A percentile compares a stretch with the other conserved stretches of the same genome.
Conservation (phyloP, 2,329 filamentous ascomycete genomes). For the Emergomyces africanus region DNA sequence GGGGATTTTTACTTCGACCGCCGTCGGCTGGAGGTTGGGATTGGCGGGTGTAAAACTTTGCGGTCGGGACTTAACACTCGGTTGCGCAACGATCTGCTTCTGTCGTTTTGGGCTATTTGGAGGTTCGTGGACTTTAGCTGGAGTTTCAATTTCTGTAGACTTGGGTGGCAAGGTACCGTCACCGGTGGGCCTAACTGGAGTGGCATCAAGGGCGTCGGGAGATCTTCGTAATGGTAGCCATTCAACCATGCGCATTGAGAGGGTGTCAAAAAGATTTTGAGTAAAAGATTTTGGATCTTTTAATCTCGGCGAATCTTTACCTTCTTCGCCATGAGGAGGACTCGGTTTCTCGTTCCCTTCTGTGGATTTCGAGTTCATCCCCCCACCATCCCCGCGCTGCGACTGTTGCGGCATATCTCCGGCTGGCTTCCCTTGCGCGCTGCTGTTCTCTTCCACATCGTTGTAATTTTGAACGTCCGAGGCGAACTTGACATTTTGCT, state of each 20-base stretch:
- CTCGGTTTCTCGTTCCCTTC: conserved; percentile 5
- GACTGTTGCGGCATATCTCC: not conserved
- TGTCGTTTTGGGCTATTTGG: conserved; percentile 2
- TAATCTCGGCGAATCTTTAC: conserved; percentile 7
- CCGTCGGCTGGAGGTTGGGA: conserved; percentile 16
- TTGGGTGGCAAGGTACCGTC: not conserved
- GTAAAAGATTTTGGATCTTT: conserved; percentile 51
- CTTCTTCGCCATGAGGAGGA: conserved; percentile 12
- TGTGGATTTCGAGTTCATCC: not conserved
- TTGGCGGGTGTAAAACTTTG: conserved; percentile 16
- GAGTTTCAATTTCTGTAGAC: not conserved
- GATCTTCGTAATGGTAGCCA: conserved; percentile 28
- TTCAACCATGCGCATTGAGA: conserved; percentile 33
- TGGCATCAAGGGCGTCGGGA: not conserved
- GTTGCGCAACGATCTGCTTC: not conserved
- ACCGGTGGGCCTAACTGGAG: not conserved
- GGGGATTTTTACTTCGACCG: conserved; percentile 26
- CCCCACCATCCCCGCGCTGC: not conserved
- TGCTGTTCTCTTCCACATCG: not conserved
- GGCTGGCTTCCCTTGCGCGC: not conserved
- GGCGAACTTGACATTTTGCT: not conserved
- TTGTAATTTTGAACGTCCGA: not conserved
- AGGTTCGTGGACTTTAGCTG: not conserved
- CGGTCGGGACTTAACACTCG: not conserved
- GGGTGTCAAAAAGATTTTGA: conserved; percentile 42